Base-by-base conservation (phyloP, 441 rosid species). In the Capsella rubella region DNA sequence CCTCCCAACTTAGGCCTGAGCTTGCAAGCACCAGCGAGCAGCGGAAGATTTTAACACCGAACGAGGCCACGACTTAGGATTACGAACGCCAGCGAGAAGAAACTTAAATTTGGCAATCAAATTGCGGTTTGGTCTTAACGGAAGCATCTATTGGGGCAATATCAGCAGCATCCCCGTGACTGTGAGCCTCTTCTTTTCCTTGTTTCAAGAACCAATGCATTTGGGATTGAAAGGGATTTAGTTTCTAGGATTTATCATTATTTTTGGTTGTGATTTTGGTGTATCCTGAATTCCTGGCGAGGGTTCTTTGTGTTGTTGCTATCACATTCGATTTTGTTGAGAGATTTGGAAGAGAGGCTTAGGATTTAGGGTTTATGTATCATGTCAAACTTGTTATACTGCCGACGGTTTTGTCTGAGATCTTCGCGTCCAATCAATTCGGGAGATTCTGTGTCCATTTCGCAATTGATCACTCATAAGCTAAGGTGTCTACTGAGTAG, bases 331-430 rank as follows among this genome's bases (percentile, higher is more conserved):
- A 39, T 39, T 39, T 39, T 39, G 11, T 3, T 10, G 42, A 7
- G 37, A 39, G 61, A 31, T 14, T 31, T 31, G 25, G 60, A 31
- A 54, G 60, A 31, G 27, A 56, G 8, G 43, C 10, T 37, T 58
- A 35, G 64, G 55, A 15, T 46, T 49, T 29, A 11, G 43, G 29
- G 56, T 64, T 64, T 66, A 51, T 37, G 27, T 27, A 27, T 52
- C 60, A 67, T 67, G 60, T 28, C 61, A 39, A 52, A 4, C n/a
- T 39, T 67, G 71, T 65, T 50, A 50, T 51, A 50, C 58, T 35
- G 58, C 35, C 39, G 60, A 27, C 60, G 29, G 65, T 13, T 40
- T 13, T 25, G 11, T 25, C 50, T 39, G 34, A 13, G 32, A 61
- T 62, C 45, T 62, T 18, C 18, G 6, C 49, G 14, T 59, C 55